phyloP scores from a whole-genome alignment of 768 basidiomycete genomes.

The Suillus americanus region DNA sequence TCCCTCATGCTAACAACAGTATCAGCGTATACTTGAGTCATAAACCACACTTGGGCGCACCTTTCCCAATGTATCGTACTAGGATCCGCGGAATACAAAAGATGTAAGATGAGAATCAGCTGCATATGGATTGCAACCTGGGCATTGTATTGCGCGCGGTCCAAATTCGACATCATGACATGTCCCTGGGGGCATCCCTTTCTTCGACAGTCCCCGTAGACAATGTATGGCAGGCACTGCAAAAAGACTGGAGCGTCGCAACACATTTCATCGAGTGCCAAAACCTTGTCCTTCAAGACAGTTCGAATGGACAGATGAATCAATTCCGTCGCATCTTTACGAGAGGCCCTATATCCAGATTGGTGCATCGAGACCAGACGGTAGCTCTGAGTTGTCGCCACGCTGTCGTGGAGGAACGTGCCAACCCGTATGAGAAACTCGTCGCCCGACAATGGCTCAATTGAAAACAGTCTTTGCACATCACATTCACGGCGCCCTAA shows the following conservation, averaged over 20 bases:
- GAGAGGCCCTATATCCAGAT: constrained; percentile 10
- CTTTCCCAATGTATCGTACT: not conserved
- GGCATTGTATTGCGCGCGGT: constrained; percentile 36
- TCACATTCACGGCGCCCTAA: constrained; percentile 5
- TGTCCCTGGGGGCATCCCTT: constrained; percentile 40
- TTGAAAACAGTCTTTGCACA: constrained; percentile 36
- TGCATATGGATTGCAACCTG: constrained; percentile 46
- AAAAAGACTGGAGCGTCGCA: constrained; percentile 31
- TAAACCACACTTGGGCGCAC: constrained; percentile 4
- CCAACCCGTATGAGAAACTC: not conserved
- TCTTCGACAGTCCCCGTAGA: constrained; percentile 33
- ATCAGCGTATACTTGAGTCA: too few relatives aligned
- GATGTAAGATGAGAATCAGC: constrained; percentile 48
- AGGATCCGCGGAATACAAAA: constrained; percentile 19
- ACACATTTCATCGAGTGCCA: constrained; percentile 34
- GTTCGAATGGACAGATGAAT: constrained; percentile 26
- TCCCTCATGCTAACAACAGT: constrained; percentile 10
- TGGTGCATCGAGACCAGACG: not conserved
- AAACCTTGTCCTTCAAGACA: constrained; percentile 30
- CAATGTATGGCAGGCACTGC: constrained; percentile 37
- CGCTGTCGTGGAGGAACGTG: not conserved
- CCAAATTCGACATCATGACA: constrained; percentile 21
- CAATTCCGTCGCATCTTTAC: constrained; percentile 19
- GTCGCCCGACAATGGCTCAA: constrained; percentile 27
- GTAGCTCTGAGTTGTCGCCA: not conserved